Evolutionary conservation across 2,329 filamentous ascomycete species (phyloP).

Genomic region (Huntiella moniliformis): DNA sequence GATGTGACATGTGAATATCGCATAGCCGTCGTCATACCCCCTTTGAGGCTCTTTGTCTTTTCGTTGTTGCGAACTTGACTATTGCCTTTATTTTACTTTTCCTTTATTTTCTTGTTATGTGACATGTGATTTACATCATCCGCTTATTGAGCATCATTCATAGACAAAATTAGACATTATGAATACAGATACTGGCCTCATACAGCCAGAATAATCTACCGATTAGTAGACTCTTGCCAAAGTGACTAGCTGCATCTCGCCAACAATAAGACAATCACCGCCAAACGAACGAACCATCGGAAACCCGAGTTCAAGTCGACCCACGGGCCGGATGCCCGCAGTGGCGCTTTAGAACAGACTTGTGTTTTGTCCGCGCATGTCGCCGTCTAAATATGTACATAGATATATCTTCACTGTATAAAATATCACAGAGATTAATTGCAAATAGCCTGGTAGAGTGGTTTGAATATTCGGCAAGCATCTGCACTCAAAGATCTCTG

Average conservation of each 20-base stretch:
- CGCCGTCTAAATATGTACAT: background rate
- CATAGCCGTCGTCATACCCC: background rate
- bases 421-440: conserved; percentile 12
- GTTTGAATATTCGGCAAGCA: conserved; percentile 7
- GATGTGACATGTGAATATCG: background rate
- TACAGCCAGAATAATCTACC: background rate
- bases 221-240: background rate
- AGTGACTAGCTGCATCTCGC: background rate
- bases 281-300: background rate
- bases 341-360: background rate
- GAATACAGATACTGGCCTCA: background rate
- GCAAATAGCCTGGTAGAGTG: conserved; percentile 7
- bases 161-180: too few relatives aligned
- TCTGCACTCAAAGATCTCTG: conserved; percentile 13
- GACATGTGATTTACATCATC: background rate
- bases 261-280: background rate
- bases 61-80: background rate
- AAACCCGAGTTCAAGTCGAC: too few relatives aligned
- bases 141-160: too few relatives aligned
- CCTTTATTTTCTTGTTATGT: conserved; percentile 1
- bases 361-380: background rate
- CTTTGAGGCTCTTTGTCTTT: background rate
- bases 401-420: background rate
- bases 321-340: too few relatives aligned
- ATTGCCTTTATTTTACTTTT: background rate